Percentiles rank a stretch among this genome's conserved stretches.
phyloP scores from a whole-genome alignment of 2,329 filamentous ascomycete species.

The Plectosphaerella cucumerina region DNA sequence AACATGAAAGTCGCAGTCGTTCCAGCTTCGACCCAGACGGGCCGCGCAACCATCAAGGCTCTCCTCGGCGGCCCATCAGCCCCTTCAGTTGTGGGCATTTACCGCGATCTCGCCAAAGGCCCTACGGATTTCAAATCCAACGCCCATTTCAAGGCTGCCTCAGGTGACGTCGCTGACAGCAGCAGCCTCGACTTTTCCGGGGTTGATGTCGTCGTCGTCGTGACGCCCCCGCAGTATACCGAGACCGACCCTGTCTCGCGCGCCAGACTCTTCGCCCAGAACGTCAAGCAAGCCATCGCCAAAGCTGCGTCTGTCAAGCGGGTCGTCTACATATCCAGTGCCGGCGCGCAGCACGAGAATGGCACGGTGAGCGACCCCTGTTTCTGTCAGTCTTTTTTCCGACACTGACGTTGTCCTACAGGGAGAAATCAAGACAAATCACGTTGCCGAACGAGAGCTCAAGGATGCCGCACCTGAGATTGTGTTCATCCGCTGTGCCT shows the following conservation, averaged over 20 bases:
- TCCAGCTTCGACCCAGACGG: conserved; percentile 26
- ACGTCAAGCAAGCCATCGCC: conserved; percentile 21
- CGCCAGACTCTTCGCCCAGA: conserved; percentile 14
- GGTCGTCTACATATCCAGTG: conserved; percentile 25
- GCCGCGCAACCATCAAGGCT: conserved; percentile 20
- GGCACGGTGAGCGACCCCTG: conserved; percentile 20
- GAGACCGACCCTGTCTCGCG: conserved; percentile 16
- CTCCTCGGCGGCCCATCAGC: conserved; percentile 17
- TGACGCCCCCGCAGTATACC: conserved; percentile 24
- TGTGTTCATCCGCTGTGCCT: conserved; percentile 25
- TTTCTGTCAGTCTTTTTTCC: background rate
- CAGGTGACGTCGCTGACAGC: conserved; percentile 22
- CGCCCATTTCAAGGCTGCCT: conserved; percentile 19
- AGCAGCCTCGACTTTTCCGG: conserved; percentile 24
- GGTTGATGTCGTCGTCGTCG: conserved; percentile 22
- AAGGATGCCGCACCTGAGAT: conserved; percentile 15
- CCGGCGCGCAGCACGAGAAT: conserved; percentile 25
- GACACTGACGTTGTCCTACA: conserved; percentile 7
- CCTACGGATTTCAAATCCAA: conserved; percentile 20
- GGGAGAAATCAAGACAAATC: conserved; percentile 31
- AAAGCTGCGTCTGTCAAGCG: conserved; percentile 19
- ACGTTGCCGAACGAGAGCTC: conserved; percentile 22
- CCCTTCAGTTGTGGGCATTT: conserved; percentile 19
- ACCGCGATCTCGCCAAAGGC: conserved; percentile 22
- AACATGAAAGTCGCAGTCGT: conserved; percentile 22